Percentiles rank a stretch among this genome's conserved stretches.
Conservation (phyloP, 768 basidiomycete genomes). For the Pleurotus salmoneostramineus region DNA sequence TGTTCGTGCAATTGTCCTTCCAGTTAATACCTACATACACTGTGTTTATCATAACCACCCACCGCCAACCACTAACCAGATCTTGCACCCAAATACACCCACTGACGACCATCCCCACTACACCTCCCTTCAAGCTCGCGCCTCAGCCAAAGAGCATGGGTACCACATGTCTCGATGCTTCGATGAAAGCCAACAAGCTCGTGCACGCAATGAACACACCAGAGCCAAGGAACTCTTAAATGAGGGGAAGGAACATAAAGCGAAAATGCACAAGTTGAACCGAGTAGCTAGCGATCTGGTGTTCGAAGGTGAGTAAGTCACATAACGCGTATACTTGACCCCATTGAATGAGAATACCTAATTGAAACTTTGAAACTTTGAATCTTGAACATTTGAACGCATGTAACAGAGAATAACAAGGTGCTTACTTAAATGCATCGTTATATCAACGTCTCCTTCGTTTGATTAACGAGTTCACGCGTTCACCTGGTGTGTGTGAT, state of each 20-base stretch:
- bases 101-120: constrained; percentile 67
- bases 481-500: background rate
- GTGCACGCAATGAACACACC: constrained; percentile 67
- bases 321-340: too few species aligned
- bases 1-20: background rate
- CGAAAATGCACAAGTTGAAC: constrained; percentile 76
- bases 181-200: constrained; percentile 73
- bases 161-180: constrained; percentile 74
- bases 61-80: too few species aligned
- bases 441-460: background rate
- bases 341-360: too few species aligned
- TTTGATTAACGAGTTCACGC: too few species aligned
- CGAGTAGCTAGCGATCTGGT: constrained; percentile 86
- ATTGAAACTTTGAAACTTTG: too few species aligned
- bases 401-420: constrained; percentile 69
- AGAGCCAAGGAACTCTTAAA: constrained; percentile 79
- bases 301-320: constrained; percentile 53
- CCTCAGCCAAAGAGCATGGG: constrained; percentile 74
- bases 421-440: constrained; percentile 24
- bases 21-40: background rate
- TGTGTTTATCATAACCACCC: too few species aligned
- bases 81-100: constrained; percentile 36
- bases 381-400: background rate
- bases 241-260: constrained; percentile 76
- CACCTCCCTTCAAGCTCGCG: constrained; percentile 66